Percentiles rank a stretch among this genome's conserved stretches.
These are phyloP conservation scores for Colletotrichum sojae DNA, from an alignment of 2,329 filamentous ascomycete species.

Conservation along the genomic window DNA sequence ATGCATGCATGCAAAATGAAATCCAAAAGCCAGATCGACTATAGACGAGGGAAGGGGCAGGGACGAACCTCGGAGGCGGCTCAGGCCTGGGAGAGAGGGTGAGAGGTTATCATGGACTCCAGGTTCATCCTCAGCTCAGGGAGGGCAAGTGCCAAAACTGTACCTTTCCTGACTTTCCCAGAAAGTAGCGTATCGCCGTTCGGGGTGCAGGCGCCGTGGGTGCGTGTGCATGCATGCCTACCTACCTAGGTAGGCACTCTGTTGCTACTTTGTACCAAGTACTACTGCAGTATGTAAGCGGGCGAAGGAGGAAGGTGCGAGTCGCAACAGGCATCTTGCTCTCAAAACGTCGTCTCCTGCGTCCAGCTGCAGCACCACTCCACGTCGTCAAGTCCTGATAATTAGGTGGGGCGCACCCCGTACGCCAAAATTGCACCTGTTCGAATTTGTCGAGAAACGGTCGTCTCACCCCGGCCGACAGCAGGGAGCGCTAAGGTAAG, in stretches of 20 bases:
- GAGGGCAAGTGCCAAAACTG: no score
- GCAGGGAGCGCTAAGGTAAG: slow-evolving; percentile 30
- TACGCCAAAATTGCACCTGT: slow-evolving; percentile 29
- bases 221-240: no score
- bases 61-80: slow-evolving; percentile 9
- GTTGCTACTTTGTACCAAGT: no score
- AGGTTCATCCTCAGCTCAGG: neutral
- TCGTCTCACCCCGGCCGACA: slow-evolving; percentile 38
- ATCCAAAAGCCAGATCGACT: neutral
- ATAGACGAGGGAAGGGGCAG: neutral
- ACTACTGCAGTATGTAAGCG: no score
- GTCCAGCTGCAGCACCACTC: no score
- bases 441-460: slow-evolving; percentile 36
- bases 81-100: slow-evolving; percentile 5
- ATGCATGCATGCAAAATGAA: slow-evolving; percentile 18
- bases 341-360: no score
- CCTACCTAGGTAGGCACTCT: no score
- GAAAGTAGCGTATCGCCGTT: no score
- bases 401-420: slow-evolving; percentile 14
- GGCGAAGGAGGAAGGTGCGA: no score
- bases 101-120: slow-evolving; percentile 7
- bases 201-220: no score
- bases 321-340: no score
- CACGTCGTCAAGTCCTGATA: neutral
- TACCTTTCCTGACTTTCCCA: no score